Evolutionary conservation across 1,139 yeast species (phyloP).

Genomic region (Hansenula sp.): DNA sequence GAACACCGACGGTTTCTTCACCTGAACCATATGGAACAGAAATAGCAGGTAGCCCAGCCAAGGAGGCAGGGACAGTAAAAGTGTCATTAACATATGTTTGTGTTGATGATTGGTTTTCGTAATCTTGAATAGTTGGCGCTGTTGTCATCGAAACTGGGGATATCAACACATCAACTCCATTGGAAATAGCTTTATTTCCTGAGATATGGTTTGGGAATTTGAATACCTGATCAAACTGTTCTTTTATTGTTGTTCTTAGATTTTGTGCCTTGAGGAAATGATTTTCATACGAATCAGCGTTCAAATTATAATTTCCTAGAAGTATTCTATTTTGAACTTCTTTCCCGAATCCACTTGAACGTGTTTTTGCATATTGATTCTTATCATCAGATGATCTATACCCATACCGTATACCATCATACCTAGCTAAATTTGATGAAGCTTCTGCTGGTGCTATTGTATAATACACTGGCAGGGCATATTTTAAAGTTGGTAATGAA

Average conservation of each 20-base stretch:
- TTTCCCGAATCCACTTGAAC: constrained; percentile 65
- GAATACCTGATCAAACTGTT: constrained; percentile 67
- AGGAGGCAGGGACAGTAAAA: constrained; percentile 83
- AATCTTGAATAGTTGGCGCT: constrained; percentile 52
- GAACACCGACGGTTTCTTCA: constrained; percentile 57
- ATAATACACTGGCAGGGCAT: constrained; percentile 79
- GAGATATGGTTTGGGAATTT: constrained; percentile 42
- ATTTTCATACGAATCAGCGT: constrained; percentile 67
- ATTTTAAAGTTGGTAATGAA: constrained; percentile 64
- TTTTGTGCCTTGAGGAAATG: constrained; percentile 76
- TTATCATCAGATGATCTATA: constrained; percentile 39
- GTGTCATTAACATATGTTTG: constrained; percentile 77
- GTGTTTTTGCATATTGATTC: constrained; percentile 49
- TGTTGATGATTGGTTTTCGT: constrained; percentile 43
- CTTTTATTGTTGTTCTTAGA: constrained; percentile 54
- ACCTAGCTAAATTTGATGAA: constrained; percentile 83
- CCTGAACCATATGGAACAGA: constrained; percentile 55
- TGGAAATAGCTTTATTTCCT: constrained; percentile 13
- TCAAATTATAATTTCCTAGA: constrained; percentile 81
- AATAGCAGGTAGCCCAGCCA: constrained; percentile 88
- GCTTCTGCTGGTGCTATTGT: constrained; percentile 93
- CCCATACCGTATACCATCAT: constrained; percentile 89
- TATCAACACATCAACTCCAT: constrained; percentile 65
- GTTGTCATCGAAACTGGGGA: constrained; percentile 68
- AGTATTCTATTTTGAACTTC: constrained; percentile 83